Evolutionary conservation across 768 basidiomycete genomes (phyloP).

Genomic region (Kwoniella dejecticola): DNA sequence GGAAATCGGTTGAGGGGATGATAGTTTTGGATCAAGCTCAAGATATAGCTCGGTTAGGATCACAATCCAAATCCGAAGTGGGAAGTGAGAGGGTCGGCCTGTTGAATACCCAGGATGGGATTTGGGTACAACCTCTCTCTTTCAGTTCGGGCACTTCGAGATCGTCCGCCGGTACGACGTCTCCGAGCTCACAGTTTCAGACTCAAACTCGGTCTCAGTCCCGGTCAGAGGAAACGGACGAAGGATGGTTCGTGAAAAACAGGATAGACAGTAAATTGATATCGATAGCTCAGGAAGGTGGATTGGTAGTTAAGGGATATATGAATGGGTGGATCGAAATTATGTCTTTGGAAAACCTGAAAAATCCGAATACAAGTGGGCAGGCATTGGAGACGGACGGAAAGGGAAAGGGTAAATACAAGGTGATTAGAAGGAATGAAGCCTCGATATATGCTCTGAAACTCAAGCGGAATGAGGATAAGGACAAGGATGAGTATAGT

Average conservation of each 20-base stretch:
- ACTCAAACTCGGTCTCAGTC: too few species aligned
- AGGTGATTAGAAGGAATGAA: slow-evolving; percentile 46
- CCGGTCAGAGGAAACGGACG: slow-evolving; percentile 1
- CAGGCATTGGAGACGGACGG: neutral
- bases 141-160: too few species aligned
- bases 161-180: too few species aligned
- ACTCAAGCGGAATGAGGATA: neutral
- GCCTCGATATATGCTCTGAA: slow-evolving; percentile 32
- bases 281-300: slow-evolving; percentile 60
- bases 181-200: too few species aligned
- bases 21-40: slow-evolving; percentile 29
- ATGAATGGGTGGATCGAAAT: slow-evolving; percentile 62
- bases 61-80: slow-evolving; percentile 1
- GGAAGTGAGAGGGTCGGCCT: slow-evolving; percentile 19
- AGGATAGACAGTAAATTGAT: slow-evolving; percentile 53
- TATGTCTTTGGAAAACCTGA: slow-evolving; percentile 62
- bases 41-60: slow-evolving; percentile 17
- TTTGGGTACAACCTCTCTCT: slow-evolving; percentile 11
- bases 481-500: slow-evolving; percentile 17
- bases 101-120: slow-evolving; percentile 26
- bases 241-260: slow-evolving; percentile 6
- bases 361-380: neutral
- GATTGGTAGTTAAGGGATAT: slow-evolving; percentile 66
- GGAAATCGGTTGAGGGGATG: slow-evolving; percentile 37
- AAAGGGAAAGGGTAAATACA: neutral